A percentile compares a stretch with the other conserved stretches of the same genome.
These are phyloP conservation scores for Erythrophleum ivorense DNA, from an alignment of 331 rosid genomes.

Conservation along the genomic window DNA sequence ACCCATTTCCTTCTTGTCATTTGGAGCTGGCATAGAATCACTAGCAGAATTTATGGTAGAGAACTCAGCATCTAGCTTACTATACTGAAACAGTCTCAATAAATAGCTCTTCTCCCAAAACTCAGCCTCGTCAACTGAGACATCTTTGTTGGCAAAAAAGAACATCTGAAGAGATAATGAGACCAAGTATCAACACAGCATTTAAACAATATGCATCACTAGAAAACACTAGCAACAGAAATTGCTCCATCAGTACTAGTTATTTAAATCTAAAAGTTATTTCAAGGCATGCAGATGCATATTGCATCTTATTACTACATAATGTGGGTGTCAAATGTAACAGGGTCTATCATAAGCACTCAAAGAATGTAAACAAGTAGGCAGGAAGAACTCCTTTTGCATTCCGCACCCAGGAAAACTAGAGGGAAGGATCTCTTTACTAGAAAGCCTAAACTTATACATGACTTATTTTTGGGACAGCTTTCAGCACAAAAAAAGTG, in stretches of 20 bases:
- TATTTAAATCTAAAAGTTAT: conserved; percentile 16
- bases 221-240: conserved; percentile 3
- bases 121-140: conserved; percentile 80
- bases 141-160: conserved; percentile 72
- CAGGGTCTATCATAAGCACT: conserved; percentile 18
- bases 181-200: conserved; percentile 38
- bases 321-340: background rate
- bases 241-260: conserved; percentile 14
- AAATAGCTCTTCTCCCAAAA: conserved; percentile 98
- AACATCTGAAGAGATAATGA: conserved; percentile 66
- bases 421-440: conserved; percentile 15
- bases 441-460: conserved; percentile 3
- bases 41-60: conserved; percentile 38
- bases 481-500: conserved; percentile 20
- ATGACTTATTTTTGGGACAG: conserved; percentile 5
- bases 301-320: conserved; percentile 12
- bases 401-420: conserved; percentile 28
- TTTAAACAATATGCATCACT: conserved; percentile 21
- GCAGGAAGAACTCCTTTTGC: conserved; percentile 9
- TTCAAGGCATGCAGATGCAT: conserved; percentile 23
- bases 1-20: conserved; percentile 56
- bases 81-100: conserved; percentile 56
- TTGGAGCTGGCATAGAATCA: conserved; percentile 42
- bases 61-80: conserved; percentile 51
- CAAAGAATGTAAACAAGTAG: conserved; percentile 29